Evolutionary conservation across 2,329 filamentous ascomycete genomes (phyloP).

Genomic region (Incumbomyces delicatus): DNA sequence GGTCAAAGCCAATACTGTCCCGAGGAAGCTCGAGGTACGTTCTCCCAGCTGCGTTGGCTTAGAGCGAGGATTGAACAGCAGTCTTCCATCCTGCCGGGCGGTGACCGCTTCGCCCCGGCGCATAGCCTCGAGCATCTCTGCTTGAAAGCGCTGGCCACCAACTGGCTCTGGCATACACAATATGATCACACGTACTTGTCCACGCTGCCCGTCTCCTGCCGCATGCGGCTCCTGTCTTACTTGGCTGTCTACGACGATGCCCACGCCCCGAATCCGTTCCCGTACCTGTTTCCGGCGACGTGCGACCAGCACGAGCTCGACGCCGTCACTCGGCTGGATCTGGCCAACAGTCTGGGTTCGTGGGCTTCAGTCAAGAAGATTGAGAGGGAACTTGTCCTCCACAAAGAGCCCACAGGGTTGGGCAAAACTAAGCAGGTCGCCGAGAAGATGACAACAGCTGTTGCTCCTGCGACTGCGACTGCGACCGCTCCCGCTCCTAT

Average conservation of each 20-base stretch:
- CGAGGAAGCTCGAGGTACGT: neutral
- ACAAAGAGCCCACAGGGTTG: conserved; percentile 9
- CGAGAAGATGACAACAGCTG: neutral
- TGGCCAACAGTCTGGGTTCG: conserved; percentile 41
- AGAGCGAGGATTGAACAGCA: conserved; percentile 13
- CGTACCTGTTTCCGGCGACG: conserved; percentile 37
- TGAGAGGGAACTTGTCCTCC: conserved; percentile 31
- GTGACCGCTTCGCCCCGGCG: conserved; percentile 25
- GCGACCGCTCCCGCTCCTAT: conserved; percentile 1
- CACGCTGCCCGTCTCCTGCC: conserved; percentile 42
- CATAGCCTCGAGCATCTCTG: conserved; percentile 41
- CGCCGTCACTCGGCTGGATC: conserved; percentile 43
- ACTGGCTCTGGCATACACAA: conserved; percentile 48
- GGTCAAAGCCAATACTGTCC: conserved; percentile 19
- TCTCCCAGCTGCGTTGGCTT: conserved; percentile 7
- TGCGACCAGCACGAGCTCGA: conserved; percentile 19
- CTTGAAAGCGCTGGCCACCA: conserved; percentile 44
- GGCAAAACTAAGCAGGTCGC: neutral
- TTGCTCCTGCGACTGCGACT: too few species aligned
- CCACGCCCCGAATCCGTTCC: conserved; percentile 35
- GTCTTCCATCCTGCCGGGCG: conserved; percentile 28
- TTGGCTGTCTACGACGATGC: conserved; percentile 40
- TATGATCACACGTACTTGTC: conserved; percentile 48
- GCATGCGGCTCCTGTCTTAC: conserved; percentile 47
- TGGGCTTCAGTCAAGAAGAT: conserved; percentile 42